phyloP scores from a whole-genome alignment of 2,329 filamentous ascomycete genomes.

The Macrophomina pseudophaseolina region DNA sequence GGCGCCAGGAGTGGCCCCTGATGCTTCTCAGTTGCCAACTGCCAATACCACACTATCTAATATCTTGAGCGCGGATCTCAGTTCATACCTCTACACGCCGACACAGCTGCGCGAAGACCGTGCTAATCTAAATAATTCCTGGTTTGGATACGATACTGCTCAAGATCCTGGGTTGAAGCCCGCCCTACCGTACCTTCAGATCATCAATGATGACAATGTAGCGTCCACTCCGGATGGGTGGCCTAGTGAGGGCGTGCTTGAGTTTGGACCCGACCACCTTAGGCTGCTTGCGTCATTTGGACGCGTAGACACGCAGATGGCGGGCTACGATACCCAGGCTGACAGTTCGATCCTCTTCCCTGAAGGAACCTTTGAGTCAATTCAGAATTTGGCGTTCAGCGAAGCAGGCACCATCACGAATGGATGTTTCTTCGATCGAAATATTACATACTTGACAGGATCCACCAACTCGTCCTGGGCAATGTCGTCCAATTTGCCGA shows the following conservation, averaged over 20 bases:
- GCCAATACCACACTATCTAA: constrained; percentile 52
- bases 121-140: constrained; percentile 61
- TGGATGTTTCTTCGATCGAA: constrained; percentile 60
- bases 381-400: constrained; percentile 41
- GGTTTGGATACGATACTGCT: constrained; percentile 50
- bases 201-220: constrained; percentile 37
- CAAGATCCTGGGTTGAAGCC: background rate
- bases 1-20: constrained; percentile 48
- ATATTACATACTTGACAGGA: constrained; percentile 47
- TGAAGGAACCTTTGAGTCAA: constrained; percentile 49
- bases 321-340: constrained; percentile 58
- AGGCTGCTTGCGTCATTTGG: constrained; percentile 63
- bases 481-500: constrained; percentile 31
- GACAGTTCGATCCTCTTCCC: constrained; percentile 61
- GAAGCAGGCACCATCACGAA: constrained; percentile 50
- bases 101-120: constrained; percentile 56
- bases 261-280: constrained; percentile 56
- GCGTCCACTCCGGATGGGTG: constrained; percentile 63
- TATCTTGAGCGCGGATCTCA: constrained; percentile 55
- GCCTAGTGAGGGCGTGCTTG: constrained; percentile 65
- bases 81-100: constrained; percentile 61
- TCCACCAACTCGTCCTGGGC: constrained; percentile 57
- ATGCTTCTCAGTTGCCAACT: constrained; percentile 52
- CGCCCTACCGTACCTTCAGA: constrained; percentile 28
- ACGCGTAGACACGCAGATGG: constrained; percentile 62